These are phyloP conservation scores for Theileria orientalis DNA, from an alignment of 169 alveolate genomes.

Conservation along the genomic window DNA sequence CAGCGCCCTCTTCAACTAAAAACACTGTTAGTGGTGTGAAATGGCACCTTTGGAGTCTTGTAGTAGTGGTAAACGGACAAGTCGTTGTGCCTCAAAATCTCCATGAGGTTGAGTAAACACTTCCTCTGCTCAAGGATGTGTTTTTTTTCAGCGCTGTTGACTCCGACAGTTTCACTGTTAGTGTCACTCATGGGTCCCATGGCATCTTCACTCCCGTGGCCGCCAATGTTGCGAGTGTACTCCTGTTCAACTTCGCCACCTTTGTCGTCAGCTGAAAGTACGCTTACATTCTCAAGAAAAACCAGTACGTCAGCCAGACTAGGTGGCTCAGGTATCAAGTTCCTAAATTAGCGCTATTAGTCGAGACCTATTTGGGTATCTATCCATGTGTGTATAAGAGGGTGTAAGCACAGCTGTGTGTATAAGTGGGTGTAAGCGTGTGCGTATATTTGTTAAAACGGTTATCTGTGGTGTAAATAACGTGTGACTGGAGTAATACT, in stretches of 20 bases:
- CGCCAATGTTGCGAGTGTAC: neutral
- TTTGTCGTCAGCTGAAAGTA: too few relatives aligned
- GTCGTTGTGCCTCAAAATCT: slow-evolving; percentile 18
- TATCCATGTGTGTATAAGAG: neutral
- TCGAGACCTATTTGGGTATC: too few relatives aligned
- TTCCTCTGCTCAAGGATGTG: too few relatives aligned
- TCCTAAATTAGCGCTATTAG: neutral
- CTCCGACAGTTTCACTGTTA: too few relatives aligned
- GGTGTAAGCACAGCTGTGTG: too few relatives aligned
- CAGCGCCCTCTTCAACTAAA: slow-evolving; percentile 43
- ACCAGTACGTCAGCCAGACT: slow-evolving; percentile 40
- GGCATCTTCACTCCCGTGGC: neutral
- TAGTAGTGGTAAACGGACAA: slow-evolving; percentile 56
- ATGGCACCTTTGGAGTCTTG: slow-evolving; percentile 29
- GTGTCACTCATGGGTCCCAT: too few relatives aligned
- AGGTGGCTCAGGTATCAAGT: neutral
- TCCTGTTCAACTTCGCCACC: too few relatives aligned
- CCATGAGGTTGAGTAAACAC: slow-evolving; percentile 18
- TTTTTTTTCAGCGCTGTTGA: too few relatives aligned
- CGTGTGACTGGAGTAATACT: slow-evolving; percentile 24
- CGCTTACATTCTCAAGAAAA: too few relatives aligned
- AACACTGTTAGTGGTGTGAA: neutral
- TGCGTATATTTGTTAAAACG: too few relatives aligned
- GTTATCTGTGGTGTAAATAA: too few relatives aligned
- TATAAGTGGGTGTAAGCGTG: too few relatives aligned